Evolutionary conservation across 148 eudicot genomes (phyloP).

Genomic region (Oxyria digyna): DNA sequence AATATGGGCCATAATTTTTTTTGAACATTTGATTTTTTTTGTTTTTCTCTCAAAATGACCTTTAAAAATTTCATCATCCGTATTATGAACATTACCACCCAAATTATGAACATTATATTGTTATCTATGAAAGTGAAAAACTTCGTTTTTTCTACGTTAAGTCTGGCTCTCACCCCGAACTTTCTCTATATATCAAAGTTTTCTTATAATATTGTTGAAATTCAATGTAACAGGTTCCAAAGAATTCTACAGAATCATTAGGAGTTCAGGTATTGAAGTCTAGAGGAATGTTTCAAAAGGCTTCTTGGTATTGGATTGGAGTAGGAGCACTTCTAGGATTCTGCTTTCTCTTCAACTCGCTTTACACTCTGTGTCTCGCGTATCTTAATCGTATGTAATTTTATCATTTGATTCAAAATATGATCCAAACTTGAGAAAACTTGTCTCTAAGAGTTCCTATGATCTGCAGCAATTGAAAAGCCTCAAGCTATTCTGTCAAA

Average conservation of each 20-base stretch:
- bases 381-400: slow-evolving; percentile 15
- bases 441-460: neutral
- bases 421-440: neutral
- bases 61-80: too few relatives aligned
- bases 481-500: slow-evolving; percentile 17
- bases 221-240: slow-evolving; percentile 7
- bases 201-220: too few relatives aligned
- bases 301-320: slow-evolving; percentile 42
- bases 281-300: slow-evolving; percentile 19
- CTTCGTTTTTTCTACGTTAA: too few relatives aligned
- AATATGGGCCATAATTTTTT: too few relatives aligned
- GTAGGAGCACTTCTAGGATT: slow-evolving; percentile 30
- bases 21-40: too few relatives aligned
- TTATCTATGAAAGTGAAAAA: too few relatives aligned
- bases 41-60: too few relatives aligned
- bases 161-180: too few relatives aligned
- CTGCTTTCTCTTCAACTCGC: slow-evolving; percentile 23
- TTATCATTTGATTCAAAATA: neutral
- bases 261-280: slow-evolving; percentile 24
- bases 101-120: too few relatives aligned
- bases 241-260: slow-evolving; percentile 16
- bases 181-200: too few relatives aligned
- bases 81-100: too few relatives aligned
- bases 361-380: slow-evolving; percentile 19
- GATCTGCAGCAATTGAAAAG: slow-evolving; percentile 25